Evolutionary conservation across 2,329 filamentous ascomycete species (phyloP).

Genomic region (Nigrospora osmanthi): DNA sequence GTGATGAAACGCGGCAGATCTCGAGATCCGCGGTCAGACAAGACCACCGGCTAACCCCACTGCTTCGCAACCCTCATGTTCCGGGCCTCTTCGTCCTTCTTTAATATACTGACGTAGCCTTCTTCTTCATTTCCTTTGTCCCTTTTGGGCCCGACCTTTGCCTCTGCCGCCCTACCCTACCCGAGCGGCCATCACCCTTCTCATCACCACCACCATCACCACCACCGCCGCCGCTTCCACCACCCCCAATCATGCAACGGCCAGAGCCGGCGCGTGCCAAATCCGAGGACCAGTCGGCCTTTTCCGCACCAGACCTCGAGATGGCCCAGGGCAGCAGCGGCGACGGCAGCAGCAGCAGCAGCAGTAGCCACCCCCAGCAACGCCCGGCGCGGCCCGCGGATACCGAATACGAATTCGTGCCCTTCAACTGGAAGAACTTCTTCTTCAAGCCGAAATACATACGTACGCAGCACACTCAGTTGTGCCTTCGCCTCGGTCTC

Average conservation of each 20-base stretch:
- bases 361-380: background rate
- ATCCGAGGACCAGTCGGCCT: too few relatives aligned
- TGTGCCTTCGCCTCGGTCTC: background rate
- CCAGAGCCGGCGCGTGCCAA: too few relatives aligned
- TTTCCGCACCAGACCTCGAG: background rate
- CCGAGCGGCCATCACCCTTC: too few relatives aligned
- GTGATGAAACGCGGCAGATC: background rate
- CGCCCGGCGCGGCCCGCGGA: background rate
- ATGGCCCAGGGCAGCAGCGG: background rate
- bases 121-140: background rate
- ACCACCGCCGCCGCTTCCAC: too few relatives aligned
- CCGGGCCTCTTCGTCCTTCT: background rate
- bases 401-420: constrained; percentile 1
- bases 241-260: too few relatives aligned
- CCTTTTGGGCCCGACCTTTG: too few relatives aligned
- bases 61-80: background rate
- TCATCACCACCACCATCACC: too few relatives aligned
- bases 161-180: too few relatives aligned
- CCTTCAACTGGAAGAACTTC: constrained; percentile 1
- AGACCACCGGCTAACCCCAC: background rate
- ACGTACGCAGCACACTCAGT: background rate
- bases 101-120: background rate
- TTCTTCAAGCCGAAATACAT: constrained; percentile 1
- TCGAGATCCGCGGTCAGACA: background rate
- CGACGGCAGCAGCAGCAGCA: background rate